Evolutionary conservation across 805 yeast species (phyloP), one percentile per base, ranked within the genome.

Genomic region (Sugiyamaella mastotermitis): DNA sequence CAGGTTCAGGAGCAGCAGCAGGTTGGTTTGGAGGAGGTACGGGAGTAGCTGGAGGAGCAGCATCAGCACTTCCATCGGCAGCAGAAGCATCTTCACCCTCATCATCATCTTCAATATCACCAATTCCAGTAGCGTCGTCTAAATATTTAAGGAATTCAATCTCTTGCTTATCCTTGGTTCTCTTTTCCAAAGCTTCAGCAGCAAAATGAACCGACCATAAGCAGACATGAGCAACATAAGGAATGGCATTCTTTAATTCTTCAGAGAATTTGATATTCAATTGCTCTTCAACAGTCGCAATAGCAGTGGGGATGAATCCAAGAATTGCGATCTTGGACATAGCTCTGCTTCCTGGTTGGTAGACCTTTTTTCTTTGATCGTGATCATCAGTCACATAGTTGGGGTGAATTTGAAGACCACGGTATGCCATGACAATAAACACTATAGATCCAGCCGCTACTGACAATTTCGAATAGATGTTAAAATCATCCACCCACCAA

Each of bases 131-230:
- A 10, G 29, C 21, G 14, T 29, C 27, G 21, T 31, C 37, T 3
- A 38, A 23, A 25, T 17, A 26, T 16, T 38, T 28, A 8, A 38
- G 27, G 20, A 38, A 38, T 17, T 21, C 32, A 7, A 11, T 13
- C 21, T 41, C 44, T 17, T 32, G 40, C 10, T 24, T 25, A 21
- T 31, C 21, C 31, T 27, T 36, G 29, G 37, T 21, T 10, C 7
- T 11, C 2, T 18, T 28, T 31, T 41, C 44, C 15, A 14, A 23
- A 13, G 17, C 21, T 16, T 32, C 37, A 18, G 44, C 44, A 3
- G 32, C 5, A 6, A 32, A 3, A 25, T 41, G 44, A 10, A 36
- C 18, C n/a, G 27, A 18, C 44, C 44, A 41, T 18, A 36, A n/a
- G 3, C 18, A 14, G n/a, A 19, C 35, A 19, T 41, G 44, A 13